Evolutionary conservation across 2,329 filamentous ascomycete genomes (phyloP), one percentile per base, ranked within the genome.

Genomic region (Fusarium hainanense): DNA sequence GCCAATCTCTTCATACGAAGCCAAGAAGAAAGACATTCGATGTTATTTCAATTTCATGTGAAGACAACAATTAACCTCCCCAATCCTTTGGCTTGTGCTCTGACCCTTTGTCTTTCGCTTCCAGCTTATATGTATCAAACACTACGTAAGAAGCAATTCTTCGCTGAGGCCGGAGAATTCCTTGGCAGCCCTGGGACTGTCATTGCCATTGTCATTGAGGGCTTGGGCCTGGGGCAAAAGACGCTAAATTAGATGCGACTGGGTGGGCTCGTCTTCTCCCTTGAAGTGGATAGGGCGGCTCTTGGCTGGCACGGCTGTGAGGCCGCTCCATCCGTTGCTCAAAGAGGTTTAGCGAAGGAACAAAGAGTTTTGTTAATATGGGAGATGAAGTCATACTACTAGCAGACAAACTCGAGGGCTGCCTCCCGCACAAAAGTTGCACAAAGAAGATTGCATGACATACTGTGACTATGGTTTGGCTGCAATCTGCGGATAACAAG

Each of bases 271-370:
- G 3, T 20, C 34, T 14, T 66, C 50, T 40, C 63, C 68, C 68
- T 71, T 66, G 60, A 42, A 69, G 69, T 69, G 69, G 69, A 55
- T 65, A 64, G 41, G 9, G n/a, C 20, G 14, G 50, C 32, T 51
- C 61, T 63, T 63, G 58, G 60, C 56, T 61, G 46, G 37, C 50
- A 63, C 57, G 63, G 67, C 60, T 57, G 34, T 30, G 51, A 57
- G 56, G 68, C 68, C 68, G 60, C 52, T 69, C 44, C 50, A 71
- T 63, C 68, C 60, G 68, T 57, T 54, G 18, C 42, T 59, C 32
- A 21, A 48, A 32, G 34, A 27, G 52, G 42, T n/a, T 48, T 23
- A 13, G n/a, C 30, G 42, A 20, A 14, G 23, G 23, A 42, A 58
- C 27, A 43, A 46, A 21, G 48, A 58, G 27, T n/a, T n/a, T 49